phyloP scores from a whole-genome alignment of 371 early-diverging fungal species.

The Mucor plumbeus region DNA sequence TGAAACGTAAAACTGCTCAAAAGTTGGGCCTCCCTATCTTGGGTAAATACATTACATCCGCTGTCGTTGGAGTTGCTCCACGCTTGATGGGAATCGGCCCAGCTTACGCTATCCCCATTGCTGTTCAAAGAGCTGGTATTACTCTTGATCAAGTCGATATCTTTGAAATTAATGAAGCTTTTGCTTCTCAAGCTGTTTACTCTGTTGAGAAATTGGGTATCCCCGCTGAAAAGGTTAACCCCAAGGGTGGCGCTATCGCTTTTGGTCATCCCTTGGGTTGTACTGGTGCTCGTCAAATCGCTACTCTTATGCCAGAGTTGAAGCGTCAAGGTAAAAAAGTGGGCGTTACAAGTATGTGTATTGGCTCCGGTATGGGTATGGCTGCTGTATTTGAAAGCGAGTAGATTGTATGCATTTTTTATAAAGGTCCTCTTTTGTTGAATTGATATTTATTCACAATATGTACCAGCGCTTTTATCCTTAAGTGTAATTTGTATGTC shows the following conservation, averaged over 20 bases:
- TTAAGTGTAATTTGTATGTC: too few species aligned
- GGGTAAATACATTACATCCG: conserved; percentile 90
- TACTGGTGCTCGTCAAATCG: conserved; percentile 97
- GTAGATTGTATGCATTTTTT: neutral
- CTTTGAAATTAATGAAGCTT: conserved; percentile 96
- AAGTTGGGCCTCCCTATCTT: conserved; percentile 85
- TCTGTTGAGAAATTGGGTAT: conserved; percentile 86
- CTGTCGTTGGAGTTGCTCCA: conserved; percentile 90
- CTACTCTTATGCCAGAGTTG: conserved; percentile 93
- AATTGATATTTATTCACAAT: too few species aligned
- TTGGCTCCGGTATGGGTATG: conserved; percentile 98
- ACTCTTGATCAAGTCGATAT: conserved; percentile 77
- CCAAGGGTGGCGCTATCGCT: conserved; percentile 97
- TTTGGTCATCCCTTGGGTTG: conserved; percentile 67
- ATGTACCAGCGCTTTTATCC: too few species aligned
- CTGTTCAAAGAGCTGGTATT: conserved; percentile 84
- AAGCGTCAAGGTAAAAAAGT: conserved; percentile 83
- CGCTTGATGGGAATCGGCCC: conserved; percentile 96
- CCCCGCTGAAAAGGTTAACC: conserved; percentile 92
- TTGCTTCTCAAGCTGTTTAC: conserved; percentile 97
- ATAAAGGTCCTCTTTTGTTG: too few species aligned
- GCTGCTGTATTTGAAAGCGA: conserved; percentile 86
- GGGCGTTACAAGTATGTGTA: conserved; percentile 94
- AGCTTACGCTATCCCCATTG: conserved; percentile 94
- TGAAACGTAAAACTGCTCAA: conserved; percentile 93